These are phyloP conservation scores for Furcasterigmium sp. DNA, from an alignment of 2,329 filamentous ascomycete genomes.

Conservation along the genomic window DNA sequence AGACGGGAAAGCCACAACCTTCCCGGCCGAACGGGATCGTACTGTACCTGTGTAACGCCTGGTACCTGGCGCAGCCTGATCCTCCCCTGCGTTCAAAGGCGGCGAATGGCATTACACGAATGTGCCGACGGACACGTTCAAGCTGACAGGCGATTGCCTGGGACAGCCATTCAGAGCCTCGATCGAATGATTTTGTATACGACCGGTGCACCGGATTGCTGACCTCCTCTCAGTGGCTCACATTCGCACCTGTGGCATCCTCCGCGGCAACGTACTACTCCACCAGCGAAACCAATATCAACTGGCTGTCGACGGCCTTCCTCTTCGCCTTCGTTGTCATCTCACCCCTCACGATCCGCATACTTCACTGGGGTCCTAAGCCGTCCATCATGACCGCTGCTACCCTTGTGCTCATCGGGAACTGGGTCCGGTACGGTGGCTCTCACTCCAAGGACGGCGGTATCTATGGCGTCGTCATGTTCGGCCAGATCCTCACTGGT, in stretches of 20 bases:
- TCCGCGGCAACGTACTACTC: slow-evolving; percentile 70
- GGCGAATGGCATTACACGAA: neutral
- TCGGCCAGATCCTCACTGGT: slow-evolving; percentile 86
- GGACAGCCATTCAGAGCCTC: too few relatives aligned
- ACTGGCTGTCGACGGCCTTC: slow-evolving; percentile 88
- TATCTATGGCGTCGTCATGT: slow-evolving; percentile 72
- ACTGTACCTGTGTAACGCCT: too few relatives aligned
- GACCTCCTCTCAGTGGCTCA: slow-evolving; percentile 65
- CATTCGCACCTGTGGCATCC: slow-evolving; percentile 77
- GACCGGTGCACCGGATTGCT: neutral
- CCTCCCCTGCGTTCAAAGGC: neutral
- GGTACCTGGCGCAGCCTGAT: neutral
- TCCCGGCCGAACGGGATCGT: too few relatives aligned
- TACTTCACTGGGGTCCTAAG: slow-evolving; percentile 76
- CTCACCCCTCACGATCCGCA: slow-evolving; percentile 69
- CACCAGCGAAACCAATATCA: slow-evolving; percentile 71
- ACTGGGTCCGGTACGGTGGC: slow-evolving; percentile 86
- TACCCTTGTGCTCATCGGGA: slow-evolving; percentile 70
- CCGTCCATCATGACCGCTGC: slow-evolving; percentile 70
- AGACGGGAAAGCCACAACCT: too few relatives aligned
- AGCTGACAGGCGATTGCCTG: too few relatives aligned
- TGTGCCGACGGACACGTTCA: too few relatives aligned
- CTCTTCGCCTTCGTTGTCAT: slow-evolving; percentile 76
- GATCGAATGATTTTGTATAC: too few relatives aligned
- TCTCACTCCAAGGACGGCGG: slow-evolving; percentile 47